Conservation (phyloP, 2,329 filamentous ascomycete species). For the Apiospora malaysiana region DNA sequence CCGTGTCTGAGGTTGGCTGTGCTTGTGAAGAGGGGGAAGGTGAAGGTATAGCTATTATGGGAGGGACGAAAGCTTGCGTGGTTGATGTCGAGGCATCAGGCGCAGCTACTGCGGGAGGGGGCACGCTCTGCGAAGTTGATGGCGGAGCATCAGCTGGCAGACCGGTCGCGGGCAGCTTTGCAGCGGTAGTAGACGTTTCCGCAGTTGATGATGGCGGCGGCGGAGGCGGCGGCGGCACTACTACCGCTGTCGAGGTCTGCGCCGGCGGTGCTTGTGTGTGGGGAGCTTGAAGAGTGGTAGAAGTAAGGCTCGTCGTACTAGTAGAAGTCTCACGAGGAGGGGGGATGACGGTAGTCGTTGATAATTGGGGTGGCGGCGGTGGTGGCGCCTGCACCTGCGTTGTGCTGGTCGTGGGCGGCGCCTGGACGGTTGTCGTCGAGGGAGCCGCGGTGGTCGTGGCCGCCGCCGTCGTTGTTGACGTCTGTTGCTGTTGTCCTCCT, state of each 20-base stretch:
- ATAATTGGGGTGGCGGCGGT: not conserved
- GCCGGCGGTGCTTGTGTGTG: constrained; percentile 27
- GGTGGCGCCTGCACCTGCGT: constrained; percentile 16
- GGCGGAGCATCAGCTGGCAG: not conserved
- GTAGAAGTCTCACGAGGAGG: constrained; percentile 25
- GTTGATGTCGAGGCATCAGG: constrained; percentile 24
- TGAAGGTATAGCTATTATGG: constrained; percentile 13
- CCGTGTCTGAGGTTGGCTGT: constrained; percentile 27
- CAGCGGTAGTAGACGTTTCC: constrained; percentile 12
- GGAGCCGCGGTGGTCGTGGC: constrained; percentile 24
- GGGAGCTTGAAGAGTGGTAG: constrained; percentile 31
- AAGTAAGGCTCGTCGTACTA: constrained; percentile 45
- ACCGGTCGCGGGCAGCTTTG: not conserved
- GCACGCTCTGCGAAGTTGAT: constrained; percentile 10
- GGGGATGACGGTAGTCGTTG: constrained; percentile 3
- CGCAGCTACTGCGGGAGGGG: not conserved
- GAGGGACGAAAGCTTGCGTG: constrained; percentile 20
- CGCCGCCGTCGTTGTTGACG: constrained; percentile 31
- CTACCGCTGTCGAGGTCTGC: constrained; percentile 22
- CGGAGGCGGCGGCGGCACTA: constrained; percentile 20
- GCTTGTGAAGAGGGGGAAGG: constrained; percentile 19
- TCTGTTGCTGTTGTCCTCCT: constrained; percentile 29
- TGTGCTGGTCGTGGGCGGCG: constrained; percentile 4
- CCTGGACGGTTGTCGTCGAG: constrained; percentile 18
- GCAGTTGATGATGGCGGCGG: not conserved